Evolutionary conservation across 2,329 filamentous ascomycete species (phyloP).

Genomic region (Acarospora socialis): DNA sequence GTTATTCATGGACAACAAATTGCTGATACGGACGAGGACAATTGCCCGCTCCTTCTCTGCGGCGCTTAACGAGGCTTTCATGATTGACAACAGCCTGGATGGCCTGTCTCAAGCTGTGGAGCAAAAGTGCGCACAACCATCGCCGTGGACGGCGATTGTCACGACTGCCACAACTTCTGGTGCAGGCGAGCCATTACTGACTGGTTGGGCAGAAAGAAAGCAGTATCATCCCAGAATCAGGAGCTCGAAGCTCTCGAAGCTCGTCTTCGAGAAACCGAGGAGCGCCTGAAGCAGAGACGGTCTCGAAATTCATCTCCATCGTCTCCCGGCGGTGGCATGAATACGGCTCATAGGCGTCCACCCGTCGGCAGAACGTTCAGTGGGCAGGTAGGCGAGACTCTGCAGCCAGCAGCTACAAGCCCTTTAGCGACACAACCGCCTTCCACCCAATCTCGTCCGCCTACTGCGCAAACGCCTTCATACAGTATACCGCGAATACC

Average conservation of each 20-base stretch:
- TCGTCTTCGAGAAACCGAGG: constrained; percentile 71
- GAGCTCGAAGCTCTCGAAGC: constrained; percentile 80
- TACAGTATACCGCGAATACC: too few species aligned
- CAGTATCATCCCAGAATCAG: constrained; percentile 55
- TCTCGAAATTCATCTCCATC: constrained; percentile 8
- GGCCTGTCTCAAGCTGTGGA: constrained; percentile 62
- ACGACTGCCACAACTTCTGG: constrained; percentile 4
- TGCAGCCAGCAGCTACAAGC: constrained; percentile 2
- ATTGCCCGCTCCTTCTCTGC: constrained; percentile 77
- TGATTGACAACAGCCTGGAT: constrained; percentile 64
- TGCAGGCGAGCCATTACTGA: constrained; percentile 3
- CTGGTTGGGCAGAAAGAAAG: constrained; percentile 51
- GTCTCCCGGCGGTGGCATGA: too few species aligned
- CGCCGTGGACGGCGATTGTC: too few species aligned
- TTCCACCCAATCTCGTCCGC: too few species aligned
- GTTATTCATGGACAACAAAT: not conserved
- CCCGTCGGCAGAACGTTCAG: not conserved
- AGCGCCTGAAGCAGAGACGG: constrained; percentile 43
- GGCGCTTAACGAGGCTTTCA: constrained; percentile 79
- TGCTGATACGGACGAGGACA: constrained; percentile 43
- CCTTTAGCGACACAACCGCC: constrained; percentile 5
- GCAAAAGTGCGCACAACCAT: constrained; percentile 54
- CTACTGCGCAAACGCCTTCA: too few species aligned
- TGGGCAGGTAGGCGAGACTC: constrained; percentile 1
- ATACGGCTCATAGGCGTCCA: constrained; percentile 6